Conservation (phyloP, 2,329 filamentous ascomycete genomes). For the Verticillium nonalfalfae region DNA sequence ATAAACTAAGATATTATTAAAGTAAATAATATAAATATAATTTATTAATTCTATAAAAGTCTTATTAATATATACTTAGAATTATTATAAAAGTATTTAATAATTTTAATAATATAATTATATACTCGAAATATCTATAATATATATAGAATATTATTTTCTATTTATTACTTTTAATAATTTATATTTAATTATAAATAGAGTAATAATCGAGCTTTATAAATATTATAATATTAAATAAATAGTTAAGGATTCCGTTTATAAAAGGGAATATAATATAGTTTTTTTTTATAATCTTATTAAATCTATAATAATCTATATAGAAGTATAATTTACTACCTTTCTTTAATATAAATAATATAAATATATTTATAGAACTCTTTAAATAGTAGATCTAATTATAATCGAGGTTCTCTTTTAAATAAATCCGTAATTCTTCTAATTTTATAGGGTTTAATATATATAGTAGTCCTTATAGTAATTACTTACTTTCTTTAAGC, state of each 20-base stretch:
- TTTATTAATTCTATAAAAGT: background rate
- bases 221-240: background rate
- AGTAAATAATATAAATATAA: background rate
- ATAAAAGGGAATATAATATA: background rate
- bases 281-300: background rate
- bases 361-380: background rate
- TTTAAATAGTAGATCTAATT: too few relatives aligned
- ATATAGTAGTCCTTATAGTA: too few relatives aligned
- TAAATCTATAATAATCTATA: background rate
- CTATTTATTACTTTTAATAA: constrained; percentile 22
- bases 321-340: background rate
- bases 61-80: constrained; percentile 13
- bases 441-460: too few relatives aligned
- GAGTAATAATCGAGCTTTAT: constrained; percentile 10
- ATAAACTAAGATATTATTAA: constrained; percentile 2
- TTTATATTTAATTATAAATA: constrained; percentile 23
- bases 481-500: too few relatives aligned
- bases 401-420: too few relatives aligned
- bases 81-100: constrained; percentile 12
- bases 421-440: too few relatives aligned
- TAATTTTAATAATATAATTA: constrained; percentile 21
- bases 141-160: constrained; percentile 24
- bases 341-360: background rate
- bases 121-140: constrained; percentile 24
- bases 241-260: too few relatives aligned